Evolutionary conservation across 2,329 filamentous ascomycete genomes (phyloP), one percentile per base, ranked within the genome.

Genomic region (Daldinia sp.): DNA sequence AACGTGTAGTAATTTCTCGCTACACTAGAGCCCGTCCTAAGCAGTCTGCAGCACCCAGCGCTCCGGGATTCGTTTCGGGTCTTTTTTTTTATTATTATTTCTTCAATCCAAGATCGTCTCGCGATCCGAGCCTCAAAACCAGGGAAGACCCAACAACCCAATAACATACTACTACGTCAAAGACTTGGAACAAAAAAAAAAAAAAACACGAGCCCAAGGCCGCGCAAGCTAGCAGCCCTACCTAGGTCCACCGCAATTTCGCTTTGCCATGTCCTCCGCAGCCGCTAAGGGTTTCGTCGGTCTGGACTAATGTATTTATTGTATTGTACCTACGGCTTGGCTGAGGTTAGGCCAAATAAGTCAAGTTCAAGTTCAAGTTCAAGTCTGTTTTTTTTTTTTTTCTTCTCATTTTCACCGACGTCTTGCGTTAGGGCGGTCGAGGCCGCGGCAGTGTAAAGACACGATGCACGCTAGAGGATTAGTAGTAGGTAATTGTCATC

Each of bases 231-330:
- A 62, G 44, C 46, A 69, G 65, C 58, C 55, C 58, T 65, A 68
- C 53, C 28, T 54, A 63, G 54, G 46, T 65, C 69, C 69, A 69
- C 67, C 35, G 63, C 61, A 67, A 71, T 67, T 42, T 69, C 67
- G 60, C 57, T 65, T 63, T 71, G 33, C 56, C 26, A 54, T 53
- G 26, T 65, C 51, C 66, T 54, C 61, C 61, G 63, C 64, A 65
- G 48, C 44, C 54, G 57, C 66, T 65, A 69, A 50, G 35, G 18
- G 15, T 57, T 62, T 53, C 56, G 30, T 39, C 30, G 48, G 18
- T 57, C 48, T 46, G 44, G 60, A 58, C 60, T 50, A 12, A 46
- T 18, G 39, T 59, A 53, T 13, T 4, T 30, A 35, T 1, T 35
- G 33, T 35, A 35, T 6, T 33, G 30, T 41, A 12, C n/a, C 15